Conservation (phyloP, 208 protist species). For the Phytomonas francai region DNA sequence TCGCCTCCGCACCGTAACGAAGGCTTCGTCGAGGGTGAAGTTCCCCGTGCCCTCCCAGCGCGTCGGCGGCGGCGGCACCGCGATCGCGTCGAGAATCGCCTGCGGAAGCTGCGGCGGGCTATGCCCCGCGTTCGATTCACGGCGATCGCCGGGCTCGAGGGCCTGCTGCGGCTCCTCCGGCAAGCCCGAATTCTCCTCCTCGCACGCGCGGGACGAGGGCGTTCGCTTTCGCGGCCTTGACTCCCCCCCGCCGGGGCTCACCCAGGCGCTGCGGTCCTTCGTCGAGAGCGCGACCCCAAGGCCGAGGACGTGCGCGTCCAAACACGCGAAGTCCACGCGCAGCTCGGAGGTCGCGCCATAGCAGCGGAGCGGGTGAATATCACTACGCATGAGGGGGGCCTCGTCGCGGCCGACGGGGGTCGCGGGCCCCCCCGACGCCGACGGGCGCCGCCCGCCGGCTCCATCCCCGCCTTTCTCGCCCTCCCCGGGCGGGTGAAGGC, state of each 20-base stretch:
- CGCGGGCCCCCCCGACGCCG: not conserved
- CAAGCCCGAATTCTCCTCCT: no score
- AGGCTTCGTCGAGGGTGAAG: conserved; percentile 59
- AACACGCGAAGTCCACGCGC: conserved; percentile 63
- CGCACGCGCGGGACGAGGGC: conserved; percentile 11
- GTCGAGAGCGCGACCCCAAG: conserved; percentile 34
- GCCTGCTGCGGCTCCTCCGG: no score
- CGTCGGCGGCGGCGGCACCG: conserved; percentile 20
- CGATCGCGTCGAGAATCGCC: no score
- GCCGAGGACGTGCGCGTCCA: conserved; percentile 25
- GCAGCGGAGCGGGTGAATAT: conserved; percentile 22
- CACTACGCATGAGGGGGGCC: not conserved
- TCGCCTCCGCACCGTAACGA: conserved; percentile 52
- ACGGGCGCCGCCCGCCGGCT: not conserved
- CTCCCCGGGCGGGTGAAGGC: not conserved
- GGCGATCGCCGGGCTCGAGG: no score
- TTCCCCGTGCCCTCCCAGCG: conserved; percentile 52
- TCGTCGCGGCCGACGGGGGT: not conserved
- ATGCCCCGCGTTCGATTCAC: no score
- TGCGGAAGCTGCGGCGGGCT: no score
- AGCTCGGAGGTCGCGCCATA: conserved; percentile 32
- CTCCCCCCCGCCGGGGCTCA: not conserved
- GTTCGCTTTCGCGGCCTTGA: not conserved
- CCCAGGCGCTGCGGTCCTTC: conserved; percentile 35
- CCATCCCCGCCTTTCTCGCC: not conserved